These are phyloP conservation scores for Plasmodium vinckei DNA, from an alignment of 169 alveolate species.

Conservation along the genomic window DNA sequence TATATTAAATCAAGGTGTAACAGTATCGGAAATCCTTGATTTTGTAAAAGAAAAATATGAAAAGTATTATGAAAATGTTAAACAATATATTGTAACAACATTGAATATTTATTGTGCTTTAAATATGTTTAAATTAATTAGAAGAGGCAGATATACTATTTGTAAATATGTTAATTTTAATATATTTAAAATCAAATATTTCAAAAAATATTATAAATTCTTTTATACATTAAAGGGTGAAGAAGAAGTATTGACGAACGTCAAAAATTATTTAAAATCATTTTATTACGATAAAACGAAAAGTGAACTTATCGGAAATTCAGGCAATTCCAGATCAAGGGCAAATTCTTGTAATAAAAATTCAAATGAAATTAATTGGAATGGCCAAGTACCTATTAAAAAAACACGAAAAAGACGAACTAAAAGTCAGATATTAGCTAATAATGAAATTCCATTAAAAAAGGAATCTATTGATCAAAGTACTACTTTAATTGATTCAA, in stretches of 20 bases:
- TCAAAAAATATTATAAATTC: constrained; percentile 58
- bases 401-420: no score
- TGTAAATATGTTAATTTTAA: constrained; percentile 51
- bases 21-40: constrained; percentile 68
- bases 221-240: constrained; percentile 69
- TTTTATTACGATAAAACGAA: constrained; percentile 44
- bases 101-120: constrained; percentile 68
- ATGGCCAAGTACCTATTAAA: no score
- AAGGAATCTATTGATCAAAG: no score
- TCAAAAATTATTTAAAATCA: constrained; percentile 67
- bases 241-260: constrained; percentile 62
- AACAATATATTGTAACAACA: constrained; percentile 57
- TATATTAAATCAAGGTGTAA: constrained; percentile 76
- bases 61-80: constrained; percentile 69
- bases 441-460: no score
- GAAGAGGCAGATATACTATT: constrained; percentile 71
- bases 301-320: not conserved
- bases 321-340: no score
- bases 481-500: no score
- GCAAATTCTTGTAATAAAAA: no score
- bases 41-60: constrained; percentile 73
- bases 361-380: no score
- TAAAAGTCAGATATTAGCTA: no score
- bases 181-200: constrained; percentile 61
- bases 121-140: constrained; percentile 56